Conservation (phyloP, 139 green algal species). For the Tetradesmus lagerheimii region DNA sequence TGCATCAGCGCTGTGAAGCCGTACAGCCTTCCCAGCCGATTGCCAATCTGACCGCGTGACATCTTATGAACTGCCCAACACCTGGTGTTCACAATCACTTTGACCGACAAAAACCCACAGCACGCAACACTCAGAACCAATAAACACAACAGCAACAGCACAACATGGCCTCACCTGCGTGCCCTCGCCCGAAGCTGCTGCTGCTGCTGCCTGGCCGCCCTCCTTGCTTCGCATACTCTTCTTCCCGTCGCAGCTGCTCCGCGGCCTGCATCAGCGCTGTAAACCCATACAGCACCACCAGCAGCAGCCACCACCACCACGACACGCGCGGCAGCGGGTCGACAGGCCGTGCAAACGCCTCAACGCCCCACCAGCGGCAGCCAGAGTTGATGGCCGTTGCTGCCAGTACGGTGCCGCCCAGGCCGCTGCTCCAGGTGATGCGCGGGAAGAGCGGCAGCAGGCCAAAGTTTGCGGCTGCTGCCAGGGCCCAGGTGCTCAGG, state of each 20-base stretch:
- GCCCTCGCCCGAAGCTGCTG: slow-evolving; percentile 2
- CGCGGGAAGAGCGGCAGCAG: neutral
- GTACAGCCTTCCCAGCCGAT: no score
- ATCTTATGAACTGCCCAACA: no score
- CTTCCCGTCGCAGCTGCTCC: neutral
- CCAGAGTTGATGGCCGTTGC: neutral
- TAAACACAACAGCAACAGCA: neutral
- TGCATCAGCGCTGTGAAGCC: neutral
- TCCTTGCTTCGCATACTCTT: neutral
- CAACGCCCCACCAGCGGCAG: neutral
- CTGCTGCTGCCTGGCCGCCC: neutral
- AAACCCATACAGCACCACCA: neutral
- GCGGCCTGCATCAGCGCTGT: neutral
- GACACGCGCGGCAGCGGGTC: neutral
- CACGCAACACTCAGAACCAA: no score
- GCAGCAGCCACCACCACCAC: slow-evolving; percentile 4
- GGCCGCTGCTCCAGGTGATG: neutral
- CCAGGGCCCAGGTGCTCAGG: neutral
- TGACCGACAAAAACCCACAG: no score
- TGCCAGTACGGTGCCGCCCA: neutral
- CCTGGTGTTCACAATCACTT: no score
- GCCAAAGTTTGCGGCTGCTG: neutral
- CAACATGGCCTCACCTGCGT: neutral
- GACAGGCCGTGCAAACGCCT: neutral
- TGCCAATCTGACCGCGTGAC: no score